Evolutionary conservation across 2,329 filamentous ascomycete genomes (phyloP).

Genomic region (Phyllosticta capitalensis): DNA sequence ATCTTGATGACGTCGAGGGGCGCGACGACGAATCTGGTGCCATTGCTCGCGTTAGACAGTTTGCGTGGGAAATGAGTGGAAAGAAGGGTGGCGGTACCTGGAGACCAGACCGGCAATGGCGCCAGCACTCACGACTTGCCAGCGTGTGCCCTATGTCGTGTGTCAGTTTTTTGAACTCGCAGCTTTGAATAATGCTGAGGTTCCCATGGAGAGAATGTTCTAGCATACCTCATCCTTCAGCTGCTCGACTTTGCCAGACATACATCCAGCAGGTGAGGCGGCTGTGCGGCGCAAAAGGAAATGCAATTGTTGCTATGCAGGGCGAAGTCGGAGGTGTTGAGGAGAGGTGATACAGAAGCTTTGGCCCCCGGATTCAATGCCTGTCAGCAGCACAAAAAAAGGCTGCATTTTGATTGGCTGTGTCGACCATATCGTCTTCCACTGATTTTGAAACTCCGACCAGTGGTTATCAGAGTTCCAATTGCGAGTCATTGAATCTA

Average conservation of each 20-base stretch:
- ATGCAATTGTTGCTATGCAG: background rate
- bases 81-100: constrained; percentile 43
- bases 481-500: background rate
- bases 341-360: background rate
- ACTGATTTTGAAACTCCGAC: too few relatives aligned
- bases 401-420: background rate
- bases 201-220: background rate
- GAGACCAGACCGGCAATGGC: constrained; percentile 76
- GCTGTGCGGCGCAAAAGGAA: background rate
- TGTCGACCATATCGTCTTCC: background rate
- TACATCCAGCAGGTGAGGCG: constrained; percentile 38
- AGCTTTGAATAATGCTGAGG: background rate
- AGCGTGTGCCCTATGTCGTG: constrained; percentile 48
- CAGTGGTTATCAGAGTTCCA: background rate
- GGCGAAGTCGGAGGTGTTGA: background rate
- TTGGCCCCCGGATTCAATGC: background rate
- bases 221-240: constrained; percentile 57
- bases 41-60: background rate
- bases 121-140: constrained; percentile 57
- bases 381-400: background rate
- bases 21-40: constrained; percentile 72
- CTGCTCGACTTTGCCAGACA: constrained; percentile 53
- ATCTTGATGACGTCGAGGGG: constrained; percentile 98
- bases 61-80: constrained; percentile 9
- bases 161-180: constrained; percentile 12